Base-by-base conservation (phyloP, 768 basidiomycete genomes). In the Suillus americanus region DNA sequence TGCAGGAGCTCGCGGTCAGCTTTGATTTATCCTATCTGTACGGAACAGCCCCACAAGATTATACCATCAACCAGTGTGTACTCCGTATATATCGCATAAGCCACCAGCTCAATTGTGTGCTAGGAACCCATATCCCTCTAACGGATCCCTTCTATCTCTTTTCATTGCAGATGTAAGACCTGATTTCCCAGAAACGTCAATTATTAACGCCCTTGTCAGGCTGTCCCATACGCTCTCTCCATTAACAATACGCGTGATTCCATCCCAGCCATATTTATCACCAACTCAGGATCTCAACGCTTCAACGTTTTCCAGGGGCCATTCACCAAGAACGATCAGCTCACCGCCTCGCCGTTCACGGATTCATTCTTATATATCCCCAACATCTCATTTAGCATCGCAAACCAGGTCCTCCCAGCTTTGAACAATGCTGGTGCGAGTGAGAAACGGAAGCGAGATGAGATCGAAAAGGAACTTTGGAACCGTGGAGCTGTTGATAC, bases 241-340 rank as follows among this genome's bases (percentile, higher is more conserved):
- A 74, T 86, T 71, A 88, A 90, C 78, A 90, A 90, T 74, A 79
- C 85, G 3, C 85, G 89, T 30, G 81, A 84, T 5, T 73, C 73
- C 3, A 83, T 85, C 56, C 87, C 90, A 40, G 87, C 82, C 67
- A 78, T 91, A 68, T 84, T 90, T 73, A 84, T 92, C 64, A 77
- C 80, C 61, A 88, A 90, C 75, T 83, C 89, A 2, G 89, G 84
- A 13, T 84, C 81, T 13, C 79, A 86, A 69, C 86, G 91, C 59
- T 92, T 86, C 75, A 83, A 90, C 68, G 74, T 93, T 60, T 87
- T 86, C 70, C 68, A 81, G 2, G 92, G 92, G 2, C 70, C 85
- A 3, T 94, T 95, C 77, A 89, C 89, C 37, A 86, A 86, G 73
- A 91, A 94, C 72, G 92, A 95, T 73, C 88, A 92, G 68, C 82